phyloP scores from a whole-genome alignment of 371 early-diverging fungal species.

The Sporodiniella umbellata region DNA sequence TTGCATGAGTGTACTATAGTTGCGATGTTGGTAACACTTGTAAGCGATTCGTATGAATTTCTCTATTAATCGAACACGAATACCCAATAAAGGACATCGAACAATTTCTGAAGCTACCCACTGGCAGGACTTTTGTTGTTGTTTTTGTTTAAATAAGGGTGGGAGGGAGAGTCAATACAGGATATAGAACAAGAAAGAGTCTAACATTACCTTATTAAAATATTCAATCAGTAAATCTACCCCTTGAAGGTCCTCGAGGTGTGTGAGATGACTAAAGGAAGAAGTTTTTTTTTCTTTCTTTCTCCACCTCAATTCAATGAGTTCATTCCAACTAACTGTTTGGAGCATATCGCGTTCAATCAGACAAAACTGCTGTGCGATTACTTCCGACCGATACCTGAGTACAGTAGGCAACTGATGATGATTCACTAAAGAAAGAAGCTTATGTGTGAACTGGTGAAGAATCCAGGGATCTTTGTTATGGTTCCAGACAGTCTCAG shows the following conservation, averaged over 20 bases:
- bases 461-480: too few species aligned
- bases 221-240: slow-evolving; percentile 37
- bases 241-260: slow-evolving; percentile 8
- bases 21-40: slow-evolving; percentile 60
- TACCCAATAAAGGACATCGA: slow-evolving; percentile 25
- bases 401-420: slow-evolving; percentile 38
- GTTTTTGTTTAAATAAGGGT: neutral
- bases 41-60: slow-evolving; percentile 49
- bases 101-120: slow-evolving; percentile 54
- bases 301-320: slow-evolving; percentile 51
- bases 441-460: too few species aligned
- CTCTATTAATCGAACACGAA: slow-evolving; percentile 37
- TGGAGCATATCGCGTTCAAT: slow-evolving; percentile 53
- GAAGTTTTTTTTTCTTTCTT: slow-evolving; percentile 27
- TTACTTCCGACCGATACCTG: slow-evolving; percentile 37
- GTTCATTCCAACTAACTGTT: slow-evolving; percentile 55
- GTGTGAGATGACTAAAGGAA: slow-evolving; percentile 2
- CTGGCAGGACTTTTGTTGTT: slow-evolving; percentile 29
- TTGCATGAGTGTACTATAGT: slow-evolving; percentile 59
- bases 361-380: slow-evolving; percentile 52
- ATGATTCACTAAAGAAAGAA: neutral
- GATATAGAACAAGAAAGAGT: too few species aligned
- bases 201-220: slow-evolving; percentile 36
- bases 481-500: too few species aligned
- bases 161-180: too few species aligned